Evolutionary conservation across 192 early-diverging fungal species (phyloP), one percentile per base, ranked within the genome.

Genomic region (Backusella parvicylindrica): DNA sequence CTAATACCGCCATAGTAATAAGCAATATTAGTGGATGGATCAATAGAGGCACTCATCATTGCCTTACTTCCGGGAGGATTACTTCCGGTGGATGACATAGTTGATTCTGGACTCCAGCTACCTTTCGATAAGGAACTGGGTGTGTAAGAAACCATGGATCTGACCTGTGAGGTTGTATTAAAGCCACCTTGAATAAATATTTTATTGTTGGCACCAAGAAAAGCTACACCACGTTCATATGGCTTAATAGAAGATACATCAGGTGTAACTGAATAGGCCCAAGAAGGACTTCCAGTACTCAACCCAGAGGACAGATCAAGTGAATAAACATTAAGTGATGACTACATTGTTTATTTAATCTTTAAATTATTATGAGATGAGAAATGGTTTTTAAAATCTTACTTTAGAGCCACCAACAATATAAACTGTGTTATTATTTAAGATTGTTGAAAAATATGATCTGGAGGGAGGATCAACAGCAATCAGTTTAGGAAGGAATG

Each of bases 1-100:
- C 33, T 11, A 23, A 26, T 31, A 70, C 68, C 68, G 7, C 68
- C 68, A 70, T 47, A 70, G 7, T 70, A 70, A 70, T 70, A 70
- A 18, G 26, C 68, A 15, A 30, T 38, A 70, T 41, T 41, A 70
- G 33, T 28, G 2, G 41, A 23, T 43, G 68, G 68, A 70, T 70
- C 40, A 30, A 70, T 30, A 30, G 21, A 30, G 28, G 68, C 68
- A 12, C 26, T 18, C 68, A 70, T 70, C 26, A 41, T 60, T 23
- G 53, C 53, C 53, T 23, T 60, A 28, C 12, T 13, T 28, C 53
- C 53, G 26, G 53, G 53, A 60, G 26, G 23, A 13, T 9, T 28
- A 23, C 53, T 60, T 28, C 53, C 53, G 53, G 23, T 26, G 26
- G 53, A 60, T 23, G 53, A 28, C 21, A 60, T 60, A 8, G 11